Conservation (phyloP, 179 eudicot species). For the Camellia oleifera region DNA sequence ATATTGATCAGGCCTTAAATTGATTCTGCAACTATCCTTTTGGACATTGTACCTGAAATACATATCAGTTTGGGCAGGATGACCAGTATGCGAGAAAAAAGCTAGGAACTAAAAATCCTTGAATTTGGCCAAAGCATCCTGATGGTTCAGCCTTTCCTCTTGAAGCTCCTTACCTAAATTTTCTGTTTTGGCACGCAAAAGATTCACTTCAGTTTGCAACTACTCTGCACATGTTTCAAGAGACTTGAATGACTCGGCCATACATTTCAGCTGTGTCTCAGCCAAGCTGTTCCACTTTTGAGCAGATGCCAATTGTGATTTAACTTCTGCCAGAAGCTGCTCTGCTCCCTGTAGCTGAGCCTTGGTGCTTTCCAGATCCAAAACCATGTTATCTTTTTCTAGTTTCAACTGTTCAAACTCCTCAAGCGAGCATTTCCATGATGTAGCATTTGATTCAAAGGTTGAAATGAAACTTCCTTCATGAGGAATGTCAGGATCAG, state of each 20-base stretch:
- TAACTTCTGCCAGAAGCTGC: slow-evolving; percentile 56
- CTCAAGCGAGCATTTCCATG: slow-evolving; percentile 66
- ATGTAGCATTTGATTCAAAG: slow-evolving; percentile 38
- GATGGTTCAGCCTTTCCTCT: slow-evolving; percentile 56
- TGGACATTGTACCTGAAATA: too few species aligned
- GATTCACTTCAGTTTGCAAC: slow-evolving; percentile 59
- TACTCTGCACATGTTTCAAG: slow-evolving; percentile 78
- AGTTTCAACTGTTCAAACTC: slow-evolving; percentile 67
- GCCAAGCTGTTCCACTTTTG: slow-evolving; percentile 68
- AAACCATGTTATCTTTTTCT: slow-evolving; percentile 57
- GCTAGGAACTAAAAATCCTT: slow-evolving; percentile 43
- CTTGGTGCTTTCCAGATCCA: slow-evolving; percentile 52
- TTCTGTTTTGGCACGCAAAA: slow-evolving; percentile 44
- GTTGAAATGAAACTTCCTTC: slow-evolving; percentile 67
- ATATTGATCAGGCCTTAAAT: background rate
- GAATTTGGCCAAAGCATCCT: slow-evolving; percentile 66
- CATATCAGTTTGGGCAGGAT: background rate
- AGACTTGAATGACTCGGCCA: slow-evolving; percentile 88
- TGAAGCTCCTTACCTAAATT: slow-evolving; percentile 63
- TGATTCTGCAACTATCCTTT: background rate
- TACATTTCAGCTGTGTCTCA: slow-evolving; percentile 95
- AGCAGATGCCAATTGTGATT: slow-evolving; percentile 60
- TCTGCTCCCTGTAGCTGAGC: slow-evolving; percentile 63
- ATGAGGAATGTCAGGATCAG: slow-evolving; percentile 77
- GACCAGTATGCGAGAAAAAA: background rate